These are phyloP conservation scores for Erigeron philadelphicus DNA, from an alignment of 140 eudicot genomes.

Conservation along the genomic window DNA sequence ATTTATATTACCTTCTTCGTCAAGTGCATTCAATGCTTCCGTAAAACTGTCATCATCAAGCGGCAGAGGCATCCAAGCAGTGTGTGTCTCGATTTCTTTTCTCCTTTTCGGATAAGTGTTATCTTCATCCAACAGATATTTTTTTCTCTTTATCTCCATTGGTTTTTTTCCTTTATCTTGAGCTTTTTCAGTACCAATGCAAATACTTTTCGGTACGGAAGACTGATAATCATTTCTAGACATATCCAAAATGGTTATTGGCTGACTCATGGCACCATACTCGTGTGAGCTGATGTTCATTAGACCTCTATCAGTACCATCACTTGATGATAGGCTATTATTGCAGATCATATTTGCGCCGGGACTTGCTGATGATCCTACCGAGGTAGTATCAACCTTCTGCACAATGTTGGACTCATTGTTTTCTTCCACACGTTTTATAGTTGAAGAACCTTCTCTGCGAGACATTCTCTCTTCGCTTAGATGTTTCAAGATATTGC, in stretches of 20 bases:
- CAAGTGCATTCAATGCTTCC: not conserved
- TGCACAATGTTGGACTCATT: too few relatives aligned
- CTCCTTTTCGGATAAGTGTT: not conserved
- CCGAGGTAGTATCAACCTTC: too few relatives aligned
- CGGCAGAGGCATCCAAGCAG: not conserved
- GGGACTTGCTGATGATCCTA: not conserved
- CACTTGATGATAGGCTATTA: not conserved
- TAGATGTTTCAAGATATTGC: conserved; percentile 35
- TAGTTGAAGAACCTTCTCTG: not conserved
- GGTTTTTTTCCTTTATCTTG: not conserved
- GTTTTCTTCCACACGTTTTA: not conserved
- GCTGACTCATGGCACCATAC: not conserved
- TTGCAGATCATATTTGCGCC: not conserved
- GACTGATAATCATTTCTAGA: not conserved
- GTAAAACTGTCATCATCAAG: not conserved
- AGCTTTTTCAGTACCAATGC: not conserved
- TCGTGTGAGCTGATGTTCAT: not conserved
- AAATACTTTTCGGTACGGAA: not conserved
- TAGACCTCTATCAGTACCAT: not conserved
- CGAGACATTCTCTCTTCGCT: conserved; percentile 15
- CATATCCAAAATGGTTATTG: not conserved
- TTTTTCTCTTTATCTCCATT: not conserved
- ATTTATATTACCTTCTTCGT: not conserved
- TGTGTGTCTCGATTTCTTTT: not conserved
- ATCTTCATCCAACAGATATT: not conserved